Conservation (phyloP, 257 asterid species). For the Solanum sejunctum region DNA sequence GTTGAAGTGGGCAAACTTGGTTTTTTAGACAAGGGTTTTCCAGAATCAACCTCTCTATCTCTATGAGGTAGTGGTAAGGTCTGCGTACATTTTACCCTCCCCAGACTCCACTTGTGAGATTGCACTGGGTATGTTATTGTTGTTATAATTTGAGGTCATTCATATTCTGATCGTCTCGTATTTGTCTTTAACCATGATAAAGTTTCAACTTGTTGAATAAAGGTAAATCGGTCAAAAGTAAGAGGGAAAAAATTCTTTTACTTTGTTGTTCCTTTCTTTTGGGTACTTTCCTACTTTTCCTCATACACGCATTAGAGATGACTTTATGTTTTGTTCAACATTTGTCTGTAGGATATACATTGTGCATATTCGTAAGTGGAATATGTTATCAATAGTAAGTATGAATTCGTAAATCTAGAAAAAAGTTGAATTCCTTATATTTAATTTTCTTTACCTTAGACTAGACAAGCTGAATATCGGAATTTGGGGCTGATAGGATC, state of each 20-base stretch:
- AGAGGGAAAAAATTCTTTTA: not conserved
- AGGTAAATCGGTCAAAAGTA: not conserved
- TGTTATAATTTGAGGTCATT: not conserved
- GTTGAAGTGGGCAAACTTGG: not conserved
- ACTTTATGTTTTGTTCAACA: not conserved
- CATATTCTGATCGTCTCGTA: not conserved
- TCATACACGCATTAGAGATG: not conserved
- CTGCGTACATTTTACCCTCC: too few relatives aligned
- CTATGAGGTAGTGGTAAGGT: too few relatives aligned
- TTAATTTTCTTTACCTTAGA: slow-evolving; percentile 28
- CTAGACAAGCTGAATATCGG: slow-evolving; percentile 67
- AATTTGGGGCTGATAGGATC: slow-evolving; percentile 76
- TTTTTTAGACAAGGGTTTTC: too few relatives aligned
- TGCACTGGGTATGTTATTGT: too few relatives aligned
- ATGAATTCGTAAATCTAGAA: not conserved
- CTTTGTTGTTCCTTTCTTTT: not conserved
- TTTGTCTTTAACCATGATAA: not conserved
- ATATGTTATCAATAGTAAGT: not conserved
- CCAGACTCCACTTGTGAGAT: too few relatives aligned
- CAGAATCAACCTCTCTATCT: too few relatives aligned
- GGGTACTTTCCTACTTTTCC: not conserved
- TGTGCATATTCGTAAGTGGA: not conserved
- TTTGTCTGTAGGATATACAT: not conserved
- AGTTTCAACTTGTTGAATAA: too few relatives aligned
- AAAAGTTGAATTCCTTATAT: not conserved